These are phyloP conservation scores for Nicotiana knightiana DNA, from an alignment of 257 asterid species.

Conservation along the genomic window DNA sequence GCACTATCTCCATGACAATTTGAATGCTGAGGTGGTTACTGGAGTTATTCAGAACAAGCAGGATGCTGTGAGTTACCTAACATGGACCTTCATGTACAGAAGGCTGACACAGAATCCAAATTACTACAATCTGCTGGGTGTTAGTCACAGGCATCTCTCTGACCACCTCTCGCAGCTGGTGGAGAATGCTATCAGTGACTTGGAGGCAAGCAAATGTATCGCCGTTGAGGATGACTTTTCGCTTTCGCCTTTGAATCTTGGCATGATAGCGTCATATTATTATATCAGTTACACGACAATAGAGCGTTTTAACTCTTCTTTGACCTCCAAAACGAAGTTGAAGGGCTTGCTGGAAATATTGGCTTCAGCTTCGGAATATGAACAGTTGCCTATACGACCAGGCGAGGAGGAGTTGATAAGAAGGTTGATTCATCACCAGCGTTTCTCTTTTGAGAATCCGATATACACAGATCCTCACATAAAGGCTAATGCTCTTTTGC, in stretches of 20 bases:
- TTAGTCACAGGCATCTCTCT: constrained; percentile 31
- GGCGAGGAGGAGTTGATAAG: constrained; percentile 41
- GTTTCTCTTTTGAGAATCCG: constrained; percentile 30
- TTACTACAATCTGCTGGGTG: constrained; percentile 41
- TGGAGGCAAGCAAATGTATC: constrained; percentile 36
- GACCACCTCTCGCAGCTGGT: constrained; percentile 40
- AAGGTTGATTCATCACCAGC: constrained; percentile 33
- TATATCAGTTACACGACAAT: constrained; percentile 39
- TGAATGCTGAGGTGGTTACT: constrained; percentile 38
- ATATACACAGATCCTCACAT: constrained; percentile 31
- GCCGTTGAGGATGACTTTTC: constrained; percentile 26
- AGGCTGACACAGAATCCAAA: constrained; percentile 42
- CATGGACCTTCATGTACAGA: constrained; percentile 44
- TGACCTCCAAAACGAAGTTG: constrained; percentile 33
- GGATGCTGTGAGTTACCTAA: constrained; percentile 38
- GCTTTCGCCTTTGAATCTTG: constrained; percentile 34
- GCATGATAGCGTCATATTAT: constrained; percentile 40
- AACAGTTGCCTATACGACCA: constrained; percentile 31
- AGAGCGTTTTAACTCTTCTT: constrained; percentile 38
- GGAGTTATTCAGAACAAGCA: constrained; percentile 43
- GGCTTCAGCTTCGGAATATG: constrained; percentile 38
- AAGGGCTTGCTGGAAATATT: constrained; percentile 36
- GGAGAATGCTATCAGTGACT: constrained; percentile 31
- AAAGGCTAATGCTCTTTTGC: constrained; percentile 37
- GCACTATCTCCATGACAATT: constrained; percentile 35